Conservation (phyloP, 2,329 filamentous ascomycete genomes). For the Pochonia chlamydosporia region DNA sequence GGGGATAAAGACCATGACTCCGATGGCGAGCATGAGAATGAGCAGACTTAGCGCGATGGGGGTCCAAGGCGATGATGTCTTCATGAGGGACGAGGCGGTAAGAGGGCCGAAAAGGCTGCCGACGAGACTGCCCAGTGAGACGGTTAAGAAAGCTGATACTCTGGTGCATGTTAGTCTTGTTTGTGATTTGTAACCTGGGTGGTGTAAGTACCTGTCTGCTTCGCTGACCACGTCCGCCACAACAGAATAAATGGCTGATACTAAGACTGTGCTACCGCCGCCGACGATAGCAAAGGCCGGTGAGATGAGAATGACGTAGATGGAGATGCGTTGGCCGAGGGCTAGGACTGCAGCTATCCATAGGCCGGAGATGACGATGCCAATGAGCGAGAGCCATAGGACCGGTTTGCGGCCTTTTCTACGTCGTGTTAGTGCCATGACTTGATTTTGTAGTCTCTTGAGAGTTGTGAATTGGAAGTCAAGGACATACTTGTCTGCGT, state of each 20-base stretch:
- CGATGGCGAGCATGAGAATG: background rate
- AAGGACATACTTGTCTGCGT: slow-evolving; percentile 4
- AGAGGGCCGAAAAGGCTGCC: slow-evolving; percentile 7
- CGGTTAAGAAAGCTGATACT: slow-evolving; percentile 4
- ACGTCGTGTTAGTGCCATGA: background rate
- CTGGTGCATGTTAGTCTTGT: too few relatives aligned
- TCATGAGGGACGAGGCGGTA: slow-evolving; percentile 9
- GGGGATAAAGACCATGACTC: slow-evolving; percentile 7
- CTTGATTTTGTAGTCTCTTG: too few relatives aligned
- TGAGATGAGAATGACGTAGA: slow-evolving; percentile 6
- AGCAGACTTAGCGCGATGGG: background rate
- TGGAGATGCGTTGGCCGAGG: slow-evolving; percentile 1
- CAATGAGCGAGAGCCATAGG: slow-evolving; percentile 4
- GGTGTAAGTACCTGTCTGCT: slow-evolving; percentile 4
- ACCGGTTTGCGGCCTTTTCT: slow-evolving; percentile 9
- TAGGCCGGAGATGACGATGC: background rate
- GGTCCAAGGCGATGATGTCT: slow-evolving; percentile 7
- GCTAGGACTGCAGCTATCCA: slow-evolving; percentile 7
- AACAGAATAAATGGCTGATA: slow-evolving; percentile 15
- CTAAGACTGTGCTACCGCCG: slow-evolving; percentile 13
- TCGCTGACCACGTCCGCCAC: slow-evolving; percentile 12
- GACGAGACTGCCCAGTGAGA: slow-evolving; percentile 7
- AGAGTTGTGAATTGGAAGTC: too few relatives aligned
- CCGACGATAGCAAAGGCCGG: slow-evolving; percentile 13
- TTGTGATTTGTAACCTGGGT: background rate